Conservation (phyloP, 257 asterid species). For the Solanum ahanhuiri region DNA sequence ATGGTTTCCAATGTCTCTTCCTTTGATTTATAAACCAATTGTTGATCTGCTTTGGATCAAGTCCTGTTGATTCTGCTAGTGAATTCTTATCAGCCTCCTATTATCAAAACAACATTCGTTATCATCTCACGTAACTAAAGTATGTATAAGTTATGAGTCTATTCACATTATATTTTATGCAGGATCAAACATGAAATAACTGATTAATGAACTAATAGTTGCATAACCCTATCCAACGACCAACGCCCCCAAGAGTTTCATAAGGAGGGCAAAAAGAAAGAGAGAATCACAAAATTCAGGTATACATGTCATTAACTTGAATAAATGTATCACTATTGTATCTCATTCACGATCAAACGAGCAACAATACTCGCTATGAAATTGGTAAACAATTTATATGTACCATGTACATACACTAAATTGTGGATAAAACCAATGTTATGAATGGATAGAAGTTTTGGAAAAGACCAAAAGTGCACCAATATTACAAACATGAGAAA, state of each 20-base stretch:
- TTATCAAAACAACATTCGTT: not conserved
- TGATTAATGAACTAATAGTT: not conserved
- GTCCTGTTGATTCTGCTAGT: slow-evolving; percentile 71
- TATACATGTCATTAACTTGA: no score
- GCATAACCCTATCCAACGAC: not conserved
- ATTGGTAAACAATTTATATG: no score
- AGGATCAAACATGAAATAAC: not conserved
- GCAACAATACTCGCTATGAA: no score
- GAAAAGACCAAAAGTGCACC: no score
- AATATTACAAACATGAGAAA: no score
- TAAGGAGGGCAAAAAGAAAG: not conserved
- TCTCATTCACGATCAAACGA: no score
- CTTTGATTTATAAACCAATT: slow-evolving; percentile 97
- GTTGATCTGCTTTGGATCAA: slow-evolving; percentile 89
- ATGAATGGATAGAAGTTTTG: no score
- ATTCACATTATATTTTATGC: not conserved
- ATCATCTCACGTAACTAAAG: not conserved
- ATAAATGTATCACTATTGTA: no score
- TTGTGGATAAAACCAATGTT: no score
- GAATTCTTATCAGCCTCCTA: slow-evolving; percentile 74
- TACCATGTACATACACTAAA: no score
- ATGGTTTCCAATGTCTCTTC: slow-evolving; percentile 93
- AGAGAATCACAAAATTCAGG: no score
- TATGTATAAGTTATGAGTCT: not conserved
- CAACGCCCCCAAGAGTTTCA: not conserved